A percentile compares a stretch with the other conserved stretches of the same genome.
Evolutionary conservation across 352 stramenopile genomes (phyloP).

Genomic region (Phytophthora melonis): DNA sequence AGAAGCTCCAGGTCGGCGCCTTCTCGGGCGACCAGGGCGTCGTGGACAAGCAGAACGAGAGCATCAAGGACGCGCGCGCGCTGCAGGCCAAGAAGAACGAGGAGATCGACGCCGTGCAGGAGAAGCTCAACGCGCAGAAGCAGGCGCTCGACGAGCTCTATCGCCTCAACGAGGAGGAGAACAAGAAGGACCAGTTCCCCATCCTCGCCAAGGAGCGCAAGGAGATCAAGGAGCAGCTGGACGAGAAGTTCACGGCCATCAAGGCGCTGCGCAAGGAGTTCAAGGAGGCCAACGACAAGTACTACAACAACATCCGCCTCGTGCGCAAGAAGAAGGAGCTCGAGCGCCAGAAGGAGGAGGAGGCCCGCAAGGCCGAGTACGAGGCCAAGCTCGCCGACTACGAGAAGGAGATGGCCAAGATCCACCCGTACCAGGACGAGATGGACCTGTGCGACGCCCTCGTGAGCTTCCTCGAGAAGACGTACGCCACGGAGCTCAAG

Average conservation of each 20-base stretch:
- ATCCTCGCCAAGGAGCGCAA: constrained; percentile 88
- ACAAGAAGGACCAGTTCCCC: constrained; percentile 88
- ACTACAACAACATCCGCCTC: constrained; percentile 92
- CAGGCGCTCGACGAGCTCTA: constrained; percentile 90
- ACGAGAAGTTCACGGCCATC: constrained; percentile 89
- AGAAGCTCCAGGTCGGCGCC: constrained; percentile 91
- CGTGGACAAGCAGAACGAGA: constrained; percentile 85
- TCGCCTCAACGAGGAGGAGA: constrained; percentile 91
- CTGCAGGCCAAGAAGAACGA: constrained; percentile 93
- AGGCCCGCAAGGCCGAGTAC: constrained; percentile 84
- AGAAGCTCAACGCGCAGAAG: constrained; percentile 93
- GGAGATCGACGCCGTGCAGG: constrained; percentile 94
- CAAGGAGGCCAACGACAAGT: constrained; percentile 94
- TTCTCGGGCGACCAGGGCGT: constrained; percentile 84
- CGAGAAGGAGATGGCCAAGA: constrained; percentile 96
- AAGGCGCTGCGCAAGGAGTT: constrained; percentile 92
- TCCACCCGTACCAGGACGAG: constrained; percentile 97
- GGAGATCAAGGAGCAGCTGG: constrained; percentile 92
- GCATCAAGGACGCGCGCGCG: constrained; percentile 78
- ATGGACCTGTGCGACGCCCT: constrained; percentile 96
- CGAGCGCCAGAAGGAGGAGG: constrained; percentile 85
- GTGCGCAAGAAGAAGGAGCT: constrained; percentile 89
- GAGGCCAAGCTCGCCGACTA: constrained; percentile 97
- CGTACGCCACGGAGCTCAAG: constrained; percentile 90
- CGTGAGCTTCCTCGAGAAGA: constrained; percentile 93